Percentiles rank a stretch among this genome's conserved stretches.
These are phyloP conservation scores for Bauhinia variegata DNA, from an alignment of 306 rosid genomes.

Conservation along the genomic window DNA sequence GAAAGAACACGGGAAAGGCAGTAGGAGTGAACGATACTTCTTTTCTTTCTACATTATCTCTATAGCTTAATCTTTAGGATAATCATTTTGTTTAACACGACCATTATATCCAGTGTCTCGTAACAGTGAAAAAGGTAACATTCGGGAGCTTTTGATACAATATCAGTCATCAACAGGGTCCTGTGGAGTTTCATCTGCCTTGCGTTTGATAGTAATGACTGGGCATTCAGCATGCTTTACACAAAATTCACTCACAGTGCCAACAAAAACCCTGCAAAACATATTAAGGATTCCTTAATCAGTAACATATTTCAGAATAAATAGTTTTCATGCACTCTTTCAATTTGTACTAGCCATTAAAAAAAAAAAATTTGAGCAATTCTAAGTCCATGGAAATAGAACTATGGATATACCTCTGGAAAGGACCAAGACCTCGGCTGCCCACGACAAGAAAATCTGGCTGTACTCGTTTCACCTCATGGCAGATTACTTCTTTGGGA, in stretches of 20 bases:
- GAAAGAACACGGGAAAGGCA: conserved; percentile 20
- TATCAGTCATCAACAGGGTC: conserved; percentile 94
- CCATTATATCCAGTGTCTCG: conserved; percentile 2
- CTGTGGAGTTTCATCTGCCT: conserved; percentile 72
- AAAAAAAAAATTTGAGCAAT: not conserved
- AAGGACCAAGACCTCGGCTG: conserved; percentile 94
- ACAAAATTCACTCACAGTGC: conserved; percentile 94
- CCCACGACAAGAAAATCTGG: conserved; percentile 94
- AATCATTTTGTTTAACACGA: conserved; percentile 5
- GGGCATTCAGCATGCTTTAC: conserved; percentile 98
- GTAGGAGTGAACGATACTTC: conserved; percentile 11
- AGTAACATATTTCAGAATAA: conserved; percentile 10
- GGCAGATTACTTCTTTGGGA: conserved; percentile 81
- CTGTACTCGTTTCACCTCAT: conserved; percentile 64
- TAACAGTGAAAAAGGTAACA: not conserved
- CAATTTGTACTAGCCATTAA: not conserved
- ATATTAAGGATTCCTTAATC: conserved; percentile 9
- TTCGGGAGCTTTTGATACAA: not conserved
- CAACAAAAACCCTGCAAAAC: conserved; percentile 83
- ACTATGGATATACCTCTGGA: conserved; percentile 65
- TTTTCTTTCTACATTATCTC: conserved; percentile 13
- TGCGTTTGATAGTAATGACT: conserved; percentile 89
- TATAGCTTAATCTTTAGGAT: conserved; percentile 22
- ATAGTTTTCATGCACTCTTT: conserved; percentile 1
- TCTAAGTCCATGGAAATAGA: not conserved